Conservation (phyloP, 257 asterid species). For the Phtheirospermum japonicum region DNA sequence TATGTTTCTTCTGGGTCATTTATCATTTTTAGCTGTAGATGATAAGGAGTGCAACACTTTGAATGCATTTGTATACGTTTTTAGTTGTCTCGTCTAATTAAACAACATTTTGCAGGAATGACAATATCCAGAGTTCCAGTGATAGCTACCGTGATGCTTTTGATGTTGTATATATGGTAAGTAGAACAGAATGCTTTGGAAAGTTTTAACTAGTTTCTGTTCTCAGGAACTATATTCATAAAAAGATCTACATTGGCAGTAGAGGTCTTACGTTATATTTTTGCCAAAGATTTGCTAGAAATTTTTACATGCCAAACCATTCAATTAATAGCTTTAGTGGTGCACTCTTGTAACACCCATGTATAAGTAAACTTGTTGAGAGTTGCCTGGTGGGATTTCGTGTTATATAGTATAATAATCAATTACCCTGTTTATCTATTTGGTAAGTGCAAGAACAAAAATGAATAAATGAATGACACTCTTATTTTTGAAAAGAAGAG, state of each 20-base stretch:
- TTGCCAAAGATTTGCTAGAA: conserved; percentile 3
- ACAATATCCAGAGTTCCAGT: conserved; percentile 68
- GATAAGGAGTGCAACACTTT: conserved; percentile 2
- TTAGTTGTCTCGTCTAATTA: conserved; percentile 23
- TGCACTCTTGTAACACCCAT: conserved; percentile 13
- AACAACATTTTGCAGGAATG: conserved; percentile 57
- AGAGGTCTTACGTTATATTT: conserved; percentile 10
- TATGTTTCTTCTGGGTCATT: not conserved
- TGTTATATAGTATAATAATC: conserved; percentile 4
- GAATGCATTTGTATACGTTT: not conserved
- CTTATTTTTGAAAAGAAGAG: not conserved
- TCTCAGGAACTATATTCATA: conserved; percentile 6
- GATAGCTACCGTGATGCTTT: conserved; percentile 66
- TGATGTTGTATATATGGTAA: conserved; percentile 81
- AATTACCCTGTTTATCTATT: not conserved
- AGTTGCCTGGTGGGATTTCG: not conserved
- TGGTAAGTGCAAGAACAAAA: too few relatives aligned
- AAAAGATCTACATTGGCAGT: conserved; percentile 10
- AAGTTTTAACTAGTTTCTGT: not conserved
- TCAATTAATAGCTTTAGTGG: not conserved
- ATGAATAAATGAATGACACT: not conserved
- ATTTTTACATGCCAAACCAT: too few relatives aligned
- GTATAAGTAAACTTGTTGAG: conserved; percentile 10
- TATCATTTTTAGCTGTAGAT: not conserved
- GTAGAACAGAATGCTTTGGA: conserved; percentile 20